Evolutionary conservation across 208 protist species (phyloP), one percentile per base, ranked within the genome.

Genomic region (Trypanosoma melophagium): DNA sequence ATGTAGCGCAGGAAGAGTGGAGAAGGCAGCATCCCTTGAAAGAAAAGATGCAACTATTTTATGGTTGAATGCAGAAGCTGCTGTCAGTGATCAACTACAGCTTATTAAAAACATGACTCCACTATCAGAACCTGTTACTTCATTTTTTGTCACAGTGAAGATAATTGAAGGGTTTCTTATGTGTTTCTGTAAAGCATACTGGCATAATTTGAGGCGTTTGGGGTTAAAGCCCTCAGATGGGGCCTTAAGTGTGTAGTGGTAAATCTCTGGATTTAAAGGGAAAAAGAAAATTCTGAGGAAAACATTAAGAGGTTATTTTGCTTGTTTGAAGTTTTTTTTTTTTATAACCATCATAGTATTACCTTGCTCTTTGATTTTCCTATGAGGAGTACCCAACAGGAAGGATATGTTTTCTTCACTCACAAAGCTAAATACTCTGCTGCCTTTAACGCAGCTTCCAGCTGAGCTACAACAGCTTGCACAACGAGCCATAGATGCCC

Each of bases 401-500:
- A 35, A 35, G 28, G 28, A 35, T 35, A 60, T 71, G 54, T 49
- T 2, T 1, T 58, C 51, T 13, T 21, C 25, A 35, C 12, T 56
- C 7, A 8, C 31, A 50, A 40, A 19, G n/a, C 56, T 69, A 10
- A 86, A 86, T 35, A 58, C 74, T 42, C 59, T 91, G 13, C 8
- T 86, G 5, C 69, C 75, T 28, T 10, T 93, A 2, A 38, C 69
- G 0, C 28, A 71, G 25, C 71, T 90, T 0, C 77, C 87, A 17
- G 54, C 53, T 3, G 80, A 80, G 58, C 60, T 83, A 49, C 83
- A 84, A 59, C 62, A 59, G 3, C 62, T 76, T 0, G 85, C 77
- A 0, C 53, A 71, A 17, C 79, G 74, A 4, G 90, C 90, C 7
- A 73, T 93, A 17, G 40, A 76, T n/a, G 90, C 80, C 4, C 77